Evolutionary conservation across 345 rosid genomes (phyloP), one percentile per base, ranked within the genome.

Genomic region (Garcia nutans): DNA sequence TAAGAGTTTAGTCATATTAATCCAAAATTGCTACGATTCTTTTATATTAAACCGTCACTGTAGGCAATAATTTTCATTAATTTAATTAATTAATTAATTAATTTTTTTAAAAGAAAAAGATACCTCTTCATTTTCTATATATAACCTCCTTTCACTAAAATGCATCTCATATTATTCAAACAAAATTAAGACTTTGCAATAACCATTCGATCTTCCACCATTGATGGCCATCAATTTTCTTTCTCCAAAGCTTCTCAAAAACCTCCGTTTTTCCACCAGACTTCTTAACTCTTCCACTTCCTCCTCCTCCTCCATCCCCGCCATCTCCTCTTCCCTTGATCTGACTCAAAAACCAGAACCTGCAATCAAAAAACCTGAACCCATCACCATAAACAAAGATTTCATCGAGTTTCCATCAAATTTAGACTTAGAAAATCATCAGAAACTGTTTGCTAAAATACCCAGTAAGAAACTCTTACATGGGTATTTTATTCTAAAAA

Each of bases 371-470:
- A 42, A 28, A 45, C 61, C 66, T 0, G 28, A 10, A 22, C 67
- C 45, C 13, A 23, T 70, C n/a, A 17, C 31, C 69, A 20, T 12
- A 59, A 4, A 47, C 5, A 20, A 9, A 56, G 8, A 37, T 3
- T 69, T 72, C 74, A 15, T 37, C 41, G 5, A 37, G 41, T 37
- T 37, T 37, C 52, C 80, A n/a, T 6, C 65, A 3, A 50, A 55
- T 4, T 80, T 95, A 42, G 87, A 95, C 78, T 81, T 92, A 10
- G 37, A 76, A 23, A 89, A 91, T 47, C 89, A 85, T 52, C 81
- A 82, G 45, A 84, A 85, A 73, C 91, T 92, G 3, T 95, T 91
- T 76, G 28, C 85, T 11, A 65, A 81, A 12, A 10, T 91, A 0
- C 74, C 96, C 0, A 78, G 91, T 5, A 6, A 77, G 19, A 89